phyloP scores from a whole-genome alignment of 768 basidiomycete genomes.

The Xanthoconium purpureum region DNA sequence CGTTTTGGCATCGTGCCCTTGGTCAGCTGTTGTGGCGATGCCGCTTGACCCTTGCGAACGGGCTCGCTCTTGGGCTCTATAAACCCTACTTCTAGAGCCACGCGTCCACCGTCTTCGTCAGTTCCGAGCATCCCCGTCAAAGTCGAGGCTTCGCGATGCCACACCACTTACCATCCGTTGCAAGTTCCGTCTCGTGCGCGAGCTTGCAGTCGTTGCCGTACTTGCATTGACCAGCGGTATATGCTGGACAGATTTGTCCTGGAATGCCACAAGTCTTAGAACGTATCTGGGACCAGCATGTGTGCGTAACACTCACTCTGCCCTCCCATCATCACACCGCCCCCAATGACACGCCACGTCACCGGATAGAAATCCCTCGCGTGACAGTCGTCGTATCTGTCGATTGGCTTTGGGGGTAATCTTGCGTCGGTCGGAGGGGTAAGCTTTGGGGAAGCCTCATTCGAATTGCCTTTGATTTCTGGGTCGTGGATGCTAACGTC shows the following conservation, averaged over 20 bases:
- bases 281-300: background rate
- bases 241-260: constrained; percentile 29
- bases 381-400: constrained; percentile 35
- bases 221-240: constrained; percentile 22
- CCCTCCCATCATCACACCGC: constrained; percentile 67
- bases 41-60: background rate
- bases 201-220: constrained; percentile 29
- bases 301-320: constrained; percentile 20
- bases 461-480: constrained; percentile 1
- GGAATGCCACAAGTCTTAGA: background rate
- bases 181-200: constrained; percentile 28
- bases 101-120: background rate
- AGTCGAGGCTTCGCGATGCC: background rate
- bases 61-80: constrained; percentile 10
- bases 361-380: constrained; percentile 60
- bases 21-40: background rate
- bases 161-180: constrained; percentile 20
- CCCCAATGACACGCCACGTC: constrained; percentile 74
- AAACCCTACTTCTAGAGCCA: constrained; percentile 13
- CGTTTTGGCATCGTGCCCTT: constrained; percentile 8
- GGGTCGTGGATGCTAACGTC: constrained; percentile 45
- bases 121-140: no score
- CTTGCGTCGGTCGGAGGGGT: constrained; percentile 5
- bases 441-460: background rate
- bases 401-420: constrained; percentile 28